phyloP scores from a whole-genome alignment of 2,329 filamentous ascomycete species.

The Cladosporium velox region DNA sequence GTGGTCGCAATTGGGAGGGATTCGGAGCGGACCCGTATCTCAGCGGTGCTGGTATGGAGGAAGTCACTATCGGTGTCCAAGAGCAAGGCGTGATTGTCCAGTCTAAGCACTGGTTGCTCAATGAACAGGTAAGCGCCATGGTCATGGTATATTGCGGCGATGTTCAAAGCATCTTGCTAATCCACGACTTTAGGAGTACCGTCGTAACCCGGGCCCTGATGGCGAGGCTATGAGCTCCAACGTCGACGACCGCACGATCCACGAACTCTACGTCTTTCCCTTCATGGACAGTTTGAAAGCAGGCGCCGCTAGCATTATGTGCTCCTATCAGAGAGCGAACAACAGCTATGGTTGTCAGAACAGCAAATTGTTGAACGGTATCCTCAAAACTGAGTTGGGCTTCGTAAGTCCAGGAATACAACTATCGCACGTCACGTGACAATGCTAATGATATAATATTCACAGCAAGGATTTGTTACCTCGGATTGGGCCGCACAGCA shows the following conservation, averaged over 20 bases:
- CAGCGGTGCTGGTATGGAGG: constrained; percentile 49
- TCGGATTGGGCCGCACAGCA: constrained; percentile 65
- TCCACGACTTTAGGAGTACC: background rate
- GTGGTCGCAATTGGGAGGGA: constrained; percentile 49
- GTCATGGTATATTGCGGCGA: background rate
- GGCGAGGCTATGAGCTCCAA: constrained; percentile 33
- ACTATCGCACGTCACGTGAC: background rate
- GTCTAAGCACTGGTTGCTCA: constrained; percentile 17
- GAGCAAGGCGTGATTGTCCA: constrained; percentile 41
- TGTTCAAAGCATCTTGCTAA: background rate
- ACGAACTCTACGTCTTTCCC: constrained; percentile 31
- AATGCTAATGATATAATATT: background rate
- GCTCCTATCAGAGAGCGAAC: constrained; percentile 54
- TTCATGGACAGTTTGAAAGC: constrained; percentile 28
- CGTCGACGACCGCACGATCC: constrained; percentile 30
- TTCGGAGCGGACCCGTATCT: constrained; percentile 69
- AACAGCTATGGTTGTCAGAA: constrained; percentile 64
- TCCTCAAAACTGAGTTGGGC: constrained; percentile 70
- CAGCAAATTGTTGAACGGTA: constrained; percentile 65
- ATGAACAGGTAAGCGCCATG: constrained; percentile 8
- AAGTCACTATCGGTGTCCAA: constrained; percentile 54
- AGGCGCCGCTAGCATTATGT: constrained; percentile 33
- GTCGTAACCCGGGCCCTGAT: constrained; percentile 5
- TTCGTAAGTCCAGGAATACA: constrained; percentile 43
- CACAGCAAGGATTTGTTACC: constrained; percentile 65